Conservation (phyloP, 371 early-diverging fungal species). For the Saksenaea vasiformis region DNA sequence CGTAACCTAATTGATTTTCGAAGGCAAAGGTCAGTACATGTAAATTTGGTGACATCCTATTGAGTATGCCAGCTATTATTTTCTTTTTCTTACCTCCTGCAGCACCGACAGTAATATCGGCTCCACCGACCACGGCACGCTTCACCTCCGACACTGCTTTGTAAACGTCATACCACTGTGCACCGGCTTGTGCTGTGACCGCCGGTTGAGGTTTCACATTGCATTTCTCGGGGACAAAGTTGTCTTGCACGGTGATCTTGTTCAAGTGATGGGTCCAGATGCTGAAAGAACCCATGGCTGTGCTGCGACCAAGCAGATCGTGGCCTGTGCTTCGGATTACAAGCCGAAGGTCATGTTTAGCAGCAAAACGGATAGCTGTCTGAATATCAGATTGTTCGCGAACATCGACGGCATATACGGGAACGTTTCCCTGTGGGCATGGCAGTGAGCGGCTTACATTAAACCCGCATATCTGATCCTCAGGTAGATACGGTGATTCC, state of each 20-base stretch:
- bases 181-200: constrained; percentile 4
- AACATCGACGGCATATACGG: not conserved
- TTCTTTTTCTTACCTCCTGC: not conserved
- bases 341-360: constrained; percentile 35
- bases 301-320: constrained; percentile 41
- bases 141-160: not conserved
- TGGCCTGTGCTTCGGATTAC: constrained; percentile 56
- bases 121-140: constrained; percentile 4
- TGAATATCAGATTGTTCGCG: constrained; percentile 18
- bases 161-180: not conserved
- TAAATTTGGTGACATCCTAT: too few relatives aligned
- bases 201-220: not conserved
- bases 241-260: constrained; percentile 21
- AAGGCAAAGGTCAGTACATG: too few relatives aligned
- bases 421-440: not conserved
- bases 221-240: constrained; percentile 20
- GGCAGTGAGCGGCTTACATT: too few relatives aligned
- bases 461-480: too few relatives aligned
- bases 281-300: constrained; percentile 35
- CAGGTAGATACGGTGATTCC: too few relatives aligned
- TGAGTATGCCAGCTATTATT: too few relatives aligned
- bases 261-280: constrained; percentile 45
- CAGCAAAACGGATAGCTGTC: constrained; percentile 38
- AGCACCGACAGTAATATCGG: constrained; percentile 28
- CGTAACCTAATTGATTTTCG: too few relatives aligned